These are phyloP conservation scores for Rubia yunnanensis DNA, from an alignment of 257 asterid genomes.

Conservation along the genomic window DNA sequence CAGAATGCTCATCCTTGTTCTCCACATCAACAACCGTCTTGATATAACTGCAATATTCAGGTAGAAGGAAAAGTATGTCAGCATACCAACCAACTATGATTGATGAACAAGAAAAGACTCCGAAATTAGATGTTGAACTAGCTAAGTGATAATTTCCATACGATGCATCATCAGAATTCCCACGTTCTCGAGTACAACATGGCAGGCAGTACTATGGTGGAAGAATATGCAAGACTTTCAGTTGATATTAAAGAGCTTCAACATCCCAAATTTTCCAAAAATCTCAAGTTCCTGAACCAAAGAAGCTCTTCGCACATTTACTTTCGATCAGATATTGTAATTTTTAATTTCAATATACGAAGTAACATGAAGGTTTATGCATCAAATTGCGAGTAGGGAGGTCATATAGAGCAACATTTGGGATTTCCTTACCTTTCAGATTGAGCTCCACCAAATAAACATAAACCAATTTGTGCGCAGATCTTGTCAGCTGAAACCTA, in stretches of 20 bases:
- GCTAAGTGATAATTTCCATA: too few relatives aligned
- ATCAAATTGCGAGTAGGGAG: neutral
- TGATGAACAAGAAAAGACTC: neutral
- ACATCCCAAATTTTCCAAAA: neutral
- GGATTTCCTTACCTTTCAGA: constrained; percentile 40
- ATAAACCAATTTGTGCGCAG: constrained; percentile 67
- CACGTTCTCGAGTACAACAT: neutral
- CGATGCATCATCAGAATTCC: neutral
- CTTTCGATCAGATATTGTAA: neutral
- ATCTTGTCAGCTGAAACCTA: constrained; percentile 67
- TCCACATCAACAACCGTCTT: constrained; percentile 63
- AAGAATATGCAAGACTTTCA: neutral
- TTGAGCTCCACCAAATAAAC: constrained; percentile 38
- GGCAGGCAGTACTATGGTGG: neutral
- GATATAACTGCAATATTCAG: constrained; percentile 51
- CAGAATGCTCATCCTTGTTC: constrained; percentile 5
- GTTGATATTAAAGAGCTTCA: neutral
- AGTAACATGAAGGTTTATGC: neutral
- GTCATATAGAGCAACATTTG: neutral
- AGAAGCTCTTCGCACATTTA: too few relatives aligned
- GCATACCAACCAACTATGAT: neutral
- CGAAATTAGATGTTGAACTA: neutral
- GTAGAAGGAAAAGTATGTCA: neutral
- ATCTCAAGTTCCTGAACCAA: neutral
- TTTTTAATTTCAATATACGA: neutral